Evolutionary conservation across 495 filamentous ascomycete genomes (phyloP), one percentile per base, ranked within the genome.

Genomic region (Lindgomyces ingoldianus): DNA sequence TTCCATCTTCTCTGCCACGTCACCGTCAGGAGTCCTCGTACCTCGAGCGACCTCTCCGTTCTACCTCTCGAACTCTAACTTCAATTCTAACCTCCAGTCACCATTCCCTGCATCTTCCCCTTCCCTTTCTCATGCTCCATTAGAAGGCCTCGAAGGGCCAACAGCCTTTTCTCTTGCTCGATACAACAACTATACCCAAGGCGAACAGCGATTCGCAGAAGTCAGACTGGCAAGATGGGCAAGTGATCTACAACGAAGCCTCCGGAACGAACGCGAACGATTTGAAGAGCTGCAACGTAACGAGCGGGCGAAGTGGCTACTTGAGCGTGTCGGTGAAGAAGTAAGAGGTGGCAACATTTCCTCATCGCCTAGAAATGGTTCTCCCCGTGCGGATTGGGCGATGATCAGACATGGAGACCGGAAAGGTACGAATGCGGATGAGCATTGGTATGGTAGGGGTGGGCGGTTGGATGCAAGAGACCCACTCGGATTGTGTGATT

Each of bases 181-280:
- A 46, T 80, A 93, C 56, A 78, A 86, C 29, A 87, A 90, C 62
- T 85, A 90, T 70, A 86, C 86, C 1, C 85, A 88, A 53, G 80
- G 83, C 27, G 86, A 94, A 74, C 86, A 93, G 65, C 81, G 79
- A 11, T 76, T 90, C n/a, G 88, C 90, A 3, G 90, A 91, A 69
- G 82, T 96, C 24, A 83, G 89, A 19, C 80, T 97, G 12, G 89
- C 88, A 6, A 90, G 92, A 70, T 98, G 94, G 94, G 93, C 93
- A 10, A 82, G 86, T 1, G 91, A 96, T 70, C 81, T 98, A 0
- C 93, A 97, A 71, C 86, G 84, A 49, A 92, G 89, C 67, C 77
- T 96, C 4, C 83, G 87, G 24, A 88, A 90, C 44, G 93, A 98
- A 74, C 85, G 90, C 10, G 84, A 87, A 22, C 79, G 89, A 72